Evolutionary conservation across 768 basidiomycete genomes (phyloP).

Genomic region (Kwoniella botswanensis): DNA sequence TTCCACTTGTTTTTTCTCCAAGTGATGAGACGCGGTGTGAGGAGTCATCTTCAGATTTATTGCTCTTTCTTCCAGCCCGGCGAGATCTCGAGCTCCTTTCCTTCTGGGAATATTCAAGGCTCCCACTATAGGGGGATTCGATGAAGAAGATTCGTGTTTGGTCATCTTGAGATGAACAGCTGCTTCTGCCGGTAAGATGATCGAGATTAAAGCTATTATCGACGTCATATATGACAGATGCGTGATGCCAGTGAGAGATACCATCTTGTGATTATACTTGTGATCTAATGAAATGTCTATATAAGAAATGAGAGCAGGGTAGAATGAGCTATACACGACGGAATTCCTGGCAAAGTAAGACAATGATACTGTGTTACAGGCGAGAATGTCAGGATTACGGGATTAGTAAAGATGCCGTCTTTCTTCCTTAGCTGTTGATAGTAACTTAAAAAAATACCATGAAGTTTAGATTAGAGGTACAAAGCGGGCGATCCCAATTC

Average conservation of each 20-base stretch:
- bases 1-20: constrained; percentile 1
- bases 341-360: too few relatives aligned
- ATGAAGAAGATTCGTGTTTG: not conserved
- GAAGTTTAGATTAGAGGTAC: too few relatives aligned
- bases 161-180: constrained; percentile 13
- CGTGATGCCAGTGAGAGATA: not conserved
- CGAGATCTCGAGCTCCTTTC: not conserved
- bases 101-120: not conserved
- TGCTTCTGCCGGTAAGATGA: not conserved
- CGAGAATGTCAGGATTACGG: not conserved
- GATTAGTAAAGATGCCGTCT: not conserved
- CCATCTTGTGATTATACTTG: not conserved
- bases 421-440: too few relatives aligned
- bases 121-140: not conserved
- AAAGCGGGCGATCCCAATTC: not conserved
- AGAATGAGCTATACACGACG: not conserved
- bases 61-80: constrained; percentile 5
- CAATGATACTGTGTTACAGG: not conserved
- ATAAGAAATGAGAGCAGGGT: not conserved
- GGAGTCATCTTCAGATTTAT: constrained; percentile 11
- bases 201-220: not conserved
- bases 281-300: not conserved
- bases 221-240: not conserved
- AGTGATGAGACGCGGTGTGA: not conserved
- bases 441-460: too few relatives aligned